Evolutionary conservation across 2,329 filamentous ascomycete genomes (phyloP), one percentile per base, ranked within the genome.

Genomic region (Trichoderma atrobrunneum): DNA sequence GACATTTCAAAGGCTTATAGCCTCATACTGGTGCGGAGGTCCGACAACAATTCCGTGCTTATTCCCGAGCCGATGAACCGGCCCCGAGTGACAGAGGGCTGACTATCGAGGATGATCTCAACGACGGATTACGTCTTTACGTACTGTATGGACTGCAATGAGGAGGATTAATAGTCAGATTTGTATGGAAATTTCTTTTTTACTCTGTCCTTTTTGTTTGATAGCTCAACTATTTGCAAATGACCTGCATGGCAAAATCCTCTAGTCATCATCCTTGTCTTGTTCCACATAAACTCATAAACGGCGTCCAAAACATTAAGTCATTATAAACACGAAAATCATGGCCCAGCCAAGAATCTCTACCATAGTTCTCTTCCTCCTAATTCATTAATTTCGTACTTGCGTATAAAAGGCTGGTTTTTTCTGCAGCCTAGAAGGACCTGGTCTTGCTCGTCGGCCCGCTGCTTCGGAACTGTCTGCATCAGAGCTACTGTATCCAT

Each of bases 401-500:
- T 48, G 71, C 51, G 7, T 64, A 54, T 72, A 66, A 4, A 63
- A 51, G 28, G 16, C 67, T 11, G 66, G 68, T 18, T 57, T 61
- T 10, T 71, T 75, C 61, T 66, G 63, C 18, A 74, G 54, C 32
- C 66, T 73, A 54, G 48, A 56, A 7, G 54, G 61, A 10, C 59
- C 36, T 26, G 48, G 8, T 36, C 26, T 73, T 72, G 67, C 39
- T 71, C 51, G 54, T 39, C 34, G 61, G 60, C 54, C 16, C 12
- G 66, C 36, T 51, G 54, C 65, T 32, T 69, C 60, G 7, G 32
- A 57, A 21, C 36, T 51, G 16, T 70, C 71, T n/a, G 57, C 70
- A 39, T 72, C 71, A 11, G 71, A 72, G 61, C 71, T 72, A 56
- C 71, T 70, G 26, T 69, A 70, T 57, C 57, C 71, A 16, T 72